Evolutionary conservation across 2,329 filamentous ascomycete genomes (phyloP), one percentile per base, ranked within the genome.

Genomic region (Chalaropsis ovoidea): DNA sequence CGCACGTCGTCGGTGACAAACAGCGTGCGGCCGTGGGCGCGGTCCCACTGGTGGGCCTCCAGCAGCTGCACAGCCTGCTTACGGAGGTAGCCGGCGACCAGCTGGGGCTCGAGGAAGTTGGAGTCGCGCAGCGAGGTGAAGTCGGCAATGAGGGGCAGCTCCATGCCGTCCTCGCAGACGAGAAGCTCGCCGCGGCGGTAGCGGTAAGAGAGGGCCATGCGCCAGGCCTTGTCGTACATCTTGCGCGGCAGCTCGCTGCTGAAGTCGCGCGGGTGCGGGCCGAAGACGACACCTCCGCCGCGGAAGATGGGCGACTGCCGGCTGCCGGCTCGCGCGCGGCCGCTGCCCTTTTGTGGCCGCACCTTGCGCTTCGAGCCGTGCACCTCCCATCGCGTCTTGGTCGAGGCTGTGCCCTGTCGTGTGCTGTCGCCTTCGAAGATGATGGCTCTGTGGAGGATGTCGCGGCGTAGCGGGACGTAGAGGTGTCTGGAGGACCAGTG

Each of bases 201-300:
- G 68, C 94, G 86, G 79, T 96, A 95, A 72, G 88, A 94, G 69
- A 99, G 81, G 11, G 94, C 94, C 54, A 89, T 97, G 73, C 94
- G 85, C 90, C 90, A 97, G 10, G 94, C 94, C 71, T 95, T 81
- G 76, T 97, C 92, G 78, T 99, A 99, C 61, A 96, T 84, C 79
- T 97, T 97, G 73, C 82, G 82, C 71, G 88, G 91, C 65, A 99
- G 80, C 17, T 82, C 82, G 24, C 92, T 95, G 68, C 84, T 84
- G 73, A 99, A 99, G 77, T 97, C 90, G 74, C 94, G 83, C 31
- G 92, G 92, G 71, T 92, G 86, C 35, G 94, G 94, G n/a, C 94
- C 94, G 72, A 91, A 90, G 0, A 86, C 80, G 71, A 95, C 93
- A 76, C 91, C 93, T 76, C 94, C 94, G 69, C 94, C 94, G 68